A percentile compares a stretch with the other conserved stretches of the same genome.
Evolutionary conservation across 108 stramenopile species (phyloP).

Genomic region (Cyclotella choctawhatcheeana): DNA sequence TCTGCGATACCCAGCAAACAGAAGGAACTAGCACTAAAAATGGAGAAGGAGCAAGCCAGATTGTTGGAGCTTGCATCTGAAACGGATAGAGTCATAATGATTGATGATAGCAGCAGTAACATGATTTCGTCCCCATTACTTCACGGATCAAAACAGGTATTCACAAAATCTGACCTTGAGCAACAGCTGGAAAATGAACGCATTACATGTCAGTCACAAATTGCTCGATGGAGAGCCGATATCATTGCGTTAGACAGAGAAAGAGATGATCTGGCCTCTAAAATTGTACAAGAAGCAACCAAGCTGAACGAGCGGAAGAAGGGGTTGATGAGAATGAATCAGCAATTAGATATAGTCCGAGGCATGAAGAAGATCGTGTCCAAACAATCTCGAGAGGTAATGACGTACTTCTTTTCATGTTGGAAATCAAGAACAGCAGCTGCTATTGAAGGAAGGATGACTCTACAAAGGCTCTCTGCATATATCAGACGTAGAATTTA

Average conservation of each 20-base stretch:
- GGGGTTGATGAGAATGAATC: conserved; percentile 22
- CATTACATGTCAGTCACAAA: conserved; percentile 7
- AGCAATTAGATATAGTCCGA: conserved; percentile 25
- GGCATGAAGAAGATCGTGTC: conserved; percentile 33
- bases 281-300: conserved; percentile 19
- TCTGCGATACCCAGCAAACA: conserved; percentile 28
- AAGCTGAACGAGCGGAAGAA: conserved; percentile 34
- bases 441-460: not conserved
- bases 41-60: conserved; percentile 37
- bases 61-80: conserved; percentile 35
- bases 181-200: conserved; percentile 34
- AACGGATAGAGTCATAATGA: conserved; percentile 40
- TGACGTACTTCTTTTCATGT: conserved; percentile 12
- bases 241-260: conserved; percentile 22
- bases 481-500: too few relatives aligned
- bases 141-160: conserved; percentile 51
- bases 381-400: conserved; percentile 18
- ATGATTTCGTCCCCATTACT: conserved; percentile 39
- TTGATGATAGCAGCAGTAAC: conserved; percentile 10
- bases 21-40: conserved; percentile 23
- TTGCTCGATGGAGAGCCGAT: conserved; percentile 29
- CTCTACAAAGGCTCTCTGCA: too few relatives aligned
- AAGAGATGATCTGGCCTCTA: not conserved
- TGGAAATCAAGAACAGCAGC: conserved; percentile 1
- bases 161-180: conserved; percentile 34